phyloP scores from a whole-genome alignment of 164 flowering plant species.

The Tetracentron sinense region DNA sequence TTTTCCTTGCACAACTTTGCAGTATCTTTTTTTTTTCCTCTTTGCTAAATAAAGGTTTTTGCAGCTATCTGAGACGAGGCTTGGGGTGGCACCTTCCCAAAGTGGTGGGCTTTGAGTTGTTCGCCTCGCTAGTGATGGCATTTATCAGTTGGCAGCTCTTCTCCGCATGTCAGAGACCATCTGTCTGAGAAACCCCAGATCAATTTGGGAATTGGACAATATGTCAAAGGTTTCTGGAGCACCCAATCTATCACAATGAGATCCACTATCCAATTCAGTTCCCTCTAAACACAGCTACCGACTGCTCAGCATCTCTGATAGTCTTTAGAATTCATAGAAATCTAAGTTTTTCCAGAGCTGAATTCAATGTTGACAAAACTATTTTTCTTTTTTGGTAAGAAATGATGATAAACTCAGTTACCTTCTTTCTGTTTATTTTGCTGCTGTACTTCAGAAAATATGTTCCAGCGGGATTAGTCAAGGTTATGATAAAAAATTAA shows the following conservation, averaged over 20 bases:
- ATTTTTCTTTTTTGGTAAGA: too few species aligned
- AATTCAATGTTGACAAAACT: neutral
- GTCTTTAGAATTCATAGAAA: too few species aligned
- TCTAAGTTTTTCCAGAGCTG: too few species aligned
- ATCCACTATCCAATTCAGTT: neutral
- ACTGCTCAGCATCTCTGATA: neutral
- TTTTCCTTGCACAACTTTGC: too few species aligned
- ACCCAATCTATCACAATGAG: neutral
- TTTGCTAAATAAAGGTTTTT: slow-evolving; percentile 9
- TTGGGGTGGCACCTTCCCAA: slow-evolving; percentile 87
- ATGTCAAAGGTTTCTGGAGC: neutral
- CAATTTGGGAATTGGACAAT: neutral
- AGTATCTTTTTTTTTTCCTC: neutral
- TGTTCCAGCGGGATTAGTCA: too few species aligned
- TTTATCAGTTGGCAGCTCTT: slow-evolving; percentile 86
- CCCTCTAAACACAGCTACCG: neutral
- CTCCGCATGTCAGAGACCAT: slow-evolving; percentile 84
- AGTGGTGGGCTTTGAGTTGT: slow-evolving; percentile 82
- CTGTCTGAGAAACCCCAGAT: slow-evolving; percentile 29
- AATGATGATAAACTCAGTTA: too few species aligned
- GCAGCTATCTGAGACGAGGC: slow-evolving; percentile 81
- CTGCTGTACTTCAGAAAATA: too few species aligned
- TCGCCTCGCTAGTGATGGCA: slow-evolving; percentile 77
- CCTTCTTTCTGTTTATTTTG: too few species aligned
- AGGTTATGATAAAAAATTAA: too few species aligned